Percentiles rank a stretch among this genome's conserved stretches.
These are phyloP conservation scores for Aureobasidium mangrovei DNA, from an alignment of 2,329 filamentous ascomycete species.

Conservation along the genomic window DNA sequence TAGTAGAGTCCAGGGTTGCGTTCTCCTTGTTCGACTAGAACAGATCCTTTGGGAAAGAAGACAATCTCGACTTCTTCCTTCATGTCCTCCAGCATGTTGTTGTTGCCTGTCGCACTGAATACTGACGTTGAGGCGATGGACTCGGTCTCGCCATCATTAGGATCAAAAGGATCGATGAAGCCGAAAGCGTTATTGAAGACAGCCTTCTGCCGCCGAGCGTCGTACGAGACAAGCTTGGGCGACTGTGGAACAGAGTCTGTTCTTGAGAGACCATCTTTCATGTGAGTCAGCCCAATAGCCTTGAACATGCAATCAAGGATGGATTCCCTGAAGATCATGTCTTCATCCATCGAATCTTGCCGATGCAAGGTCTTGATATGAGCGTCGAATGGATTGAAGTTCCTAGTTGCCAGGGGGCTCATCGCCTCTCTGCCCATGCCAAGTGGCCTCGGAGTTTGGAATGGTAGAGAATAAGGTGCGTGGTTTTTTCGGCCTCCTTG, in stretches of 20 bases:
- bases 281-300: constrained; percentile 71
- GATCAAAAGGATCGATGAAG: constrained; percentile 78
- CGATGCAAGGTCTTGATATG: constrained; percentile 46
- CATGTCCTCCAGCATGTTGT: constrained; percentile 68
- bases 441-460: constrained; percentile 30
- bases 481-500: constrained; percentile 43
- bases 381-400: constrained; percentile 33
- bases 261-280: constrained; percentile 56
- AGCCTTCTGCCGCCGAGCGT: constrained; percentile 70
- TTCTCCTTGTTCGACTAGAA: constrained; percentile 92
- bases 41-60: constrained; percentile 88
- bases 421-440: constrained; percentile 27
- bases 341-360: constrained; percentile 78
- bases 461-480: constrained; percentile 41
- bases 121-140: constrained; percentile 52
- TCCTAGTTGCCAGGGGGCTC: constrained; percentile 38
- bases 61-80: constrained; percentile 93
- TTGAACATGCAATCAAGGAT: constrained; percentile 95
- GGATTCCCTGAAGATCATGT: constrained; percentile 77
- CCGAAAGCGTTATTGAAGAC: constrained; percentile 83
- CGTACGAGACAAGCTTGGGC: constrained; percentile 73
- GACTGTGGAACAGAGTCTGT: constrained; percentile 74
- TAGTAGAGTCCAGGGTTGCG: constrained; percentile 96
- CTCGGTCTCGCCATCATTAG: constrained; percentile 76
- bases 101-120: constrained; percentile 47